Base-by-base conservation (phyloP, 768 basidiomycete genomes). In the Mycena alexandri region DNA sequence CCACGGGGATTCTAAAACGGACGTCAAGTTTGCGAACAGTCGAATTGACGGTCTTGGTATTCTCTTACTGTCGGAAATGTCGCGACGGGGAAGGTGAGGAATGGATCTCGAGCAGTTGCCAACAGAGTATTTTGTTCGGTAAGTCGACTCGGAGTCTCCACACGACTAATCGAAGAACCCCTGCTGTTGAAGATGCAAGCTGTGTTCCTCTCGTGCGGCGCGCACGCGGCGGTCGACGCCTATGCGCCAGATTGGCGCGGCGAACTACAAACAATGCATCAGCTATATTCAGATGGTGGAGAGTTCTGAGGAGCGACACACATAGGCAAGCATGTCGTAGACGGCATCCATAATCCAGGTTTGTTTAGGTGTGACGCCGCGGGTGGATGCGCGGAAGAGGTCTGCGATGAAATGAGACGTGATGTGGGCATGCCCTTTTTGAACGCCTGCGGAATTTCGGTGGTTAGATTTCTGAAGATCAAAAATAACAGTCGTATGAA, bases 371-470 rank as follows among this genome's bases (percentile, higher is more conserved):
- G 89, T 81, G 25, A 86, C 79, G 0, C 92, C 93, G 25, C 89
- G 82, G 0, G 91, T 89, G 9, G 86, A 87, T 10, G 89, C 84
- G 24, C 91, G 84, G 76, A 96, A 91, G 21, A 95, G 66, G 58
- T 84, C 79, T 6, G 89, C 88, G 44, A 90, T 85, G 33, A 93
- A 78, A 22, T 55, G 42, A 3, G 42, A 43, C 17, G 91, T 89
- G 65, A 95, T 94, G 66, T 95, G 92, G 61, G 86, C 89, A 5
- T 92, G 80, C 22, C 90, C 90, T n/a, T 81, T 85, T 71, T 89
- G 83, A 9, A 96, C 84, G 29, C 94, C 94, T 90, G 48, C 2
- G 6, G 11, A 12, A 11, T 43, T 11, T 44, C 13, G 7, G 12
- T 16, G 10, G 1, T 34, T 8, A 47, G 29, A 9, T 8, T 22